Conservation (phyloP, 192 early-diverging fungal species). For the Allomyces macrogynus region DNA sequence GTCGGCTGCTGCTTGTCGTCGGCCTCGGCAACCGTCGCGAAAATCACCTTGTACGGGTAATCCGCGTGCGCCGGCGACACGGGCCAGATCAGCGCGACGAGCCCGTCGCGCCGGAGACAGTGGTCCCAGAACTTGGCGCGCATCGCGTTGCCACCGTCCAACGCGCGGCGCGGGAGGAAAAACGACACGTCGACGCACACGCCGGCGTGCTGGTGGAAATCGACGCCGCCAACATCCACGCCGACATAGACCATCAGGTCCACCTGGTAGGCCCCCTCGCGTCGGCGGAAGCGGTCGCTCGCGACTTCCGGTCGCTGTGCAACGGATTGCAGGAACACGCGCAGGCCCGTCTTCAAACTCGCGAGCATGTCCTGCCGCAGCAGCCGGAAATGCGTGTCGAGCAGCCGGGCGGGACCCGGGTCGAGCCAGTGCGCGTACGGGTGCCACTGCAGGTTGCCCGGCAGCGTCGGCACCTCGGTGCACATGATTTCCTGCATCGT, state of each 20-base stretch:
- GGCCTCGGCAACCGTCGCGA: not conserved
- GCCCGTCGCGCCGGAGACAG: not conserved
- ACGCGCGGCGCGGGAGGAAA: not conserved
- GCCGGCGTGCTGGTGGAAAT: no score
- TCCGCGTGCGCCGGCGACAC: not conserved
- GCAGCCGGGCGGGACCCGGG: slow-evolving; percentile 18
- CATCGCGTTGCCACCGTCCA: not conserved
- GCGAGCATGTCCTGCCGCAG: slow-evolving; percentile 33
- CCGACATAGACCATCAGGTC: no score
- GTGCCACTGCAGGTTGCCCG: slow-evolving; percentile 17
- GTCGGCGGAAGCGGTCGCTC: no score
- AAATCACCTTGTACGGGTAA: not conserved
- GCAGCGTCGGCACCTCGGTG: slow-evolving; percentile 19
- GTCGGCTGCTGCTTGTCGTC: not conserved
- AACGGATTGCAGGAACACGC: slow-evolving; percentile 14
- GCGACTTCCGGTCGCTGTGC: no score
- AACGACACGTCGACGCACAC: not conserved
- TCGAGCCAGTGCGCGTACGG: slow-evolving; percentile 22
- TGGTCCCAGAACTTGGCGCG: not conserved
- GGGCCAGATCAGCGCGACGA: slow-evolving; percentile 1
- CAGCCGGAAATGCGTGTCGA: slow-evolving; percentile 37
- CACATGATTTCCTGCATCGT: slow-evolving; percentile 25
- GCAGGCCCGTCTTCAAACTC: slow-evolving; percentile 18
- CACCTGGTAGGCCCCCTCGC: no score
- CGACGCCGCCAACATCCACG: no score